Evolutionary conservation across 2,329 filamentous ascomycete species (phyloP).

Genomic region (Fusarium irregulare): DNA sequence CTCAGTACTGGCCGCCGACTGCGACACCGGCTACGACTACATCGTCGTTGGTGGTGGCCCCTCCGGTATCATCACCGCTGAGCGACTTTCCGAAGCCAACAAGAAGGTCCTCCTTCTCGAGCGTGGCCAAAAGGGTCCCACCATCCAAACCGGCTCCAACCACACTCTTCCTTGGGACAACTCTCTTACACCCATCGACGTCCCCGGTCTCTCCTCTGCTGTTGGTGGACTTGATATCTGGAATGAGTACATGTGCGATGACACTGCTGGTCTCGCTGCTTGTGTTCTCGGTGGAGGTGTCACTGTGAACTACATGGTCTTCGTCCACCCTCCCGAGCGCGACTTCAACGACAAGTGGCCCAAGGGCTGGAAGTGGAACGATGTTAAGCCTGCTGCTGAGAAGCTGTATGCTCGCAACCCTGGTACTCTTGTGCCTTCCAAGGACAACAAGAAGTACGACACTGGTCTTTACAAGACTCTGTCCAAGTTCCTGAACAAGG

Average conservation of each 20-base stretch:
- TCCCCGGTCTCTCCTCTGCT: constrained; percentile 67
- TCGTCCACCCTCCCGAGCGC: constrained; percentile 71
- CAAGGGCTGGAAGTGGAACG: constrained; percentile 68
- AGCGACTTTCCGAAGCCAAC: constrained; percentile 68
- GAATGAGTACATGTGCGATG: constrained; percentile 52
- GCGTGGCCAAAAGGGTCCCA: constrained; percentile 65
- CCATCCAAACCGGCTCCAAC: constrained; percentile 70
- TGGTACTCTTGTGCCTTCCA: constrained; percentile 69
- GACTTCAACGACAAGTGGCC: constrained; percentile 78
- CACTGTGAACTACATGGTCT: constrained; percentile 74
- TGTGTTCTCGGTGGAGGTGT: constrained; percentile 76
- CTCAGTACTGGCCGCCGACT: not conserved
- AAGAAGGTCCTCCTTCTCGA: constrained; percentile 73
- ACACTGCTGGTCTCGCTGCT: constrained; percentile 56
- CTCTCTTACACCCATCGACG: constrained; percentile 74
- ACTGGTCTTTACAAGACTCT: constrained; percentile 73
- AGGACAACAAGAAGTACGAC: constrained; percentile 74
- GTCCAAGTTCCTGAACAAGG: constrained; percentile 65
- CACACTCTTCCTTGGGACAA: constrained; percentile 70
- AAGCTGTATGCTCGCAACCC: constrained; percentile 67
- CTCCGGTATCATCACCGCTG: constrained; percentile 43
- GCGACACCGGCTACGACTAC: constrained; percentile 37
- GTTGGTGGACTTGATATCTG: constrained; percentile 75
- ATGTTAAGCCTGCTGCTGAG: constrained; percentile 68
- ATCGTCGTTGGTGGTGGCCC: constrained; percentile 44